Evolutionary conservation across 1,284 basidiomycete species (phyloP), one percentile per base, ranked within the genome.

Genomic region (Exsudoporus floridanus): DNA sequence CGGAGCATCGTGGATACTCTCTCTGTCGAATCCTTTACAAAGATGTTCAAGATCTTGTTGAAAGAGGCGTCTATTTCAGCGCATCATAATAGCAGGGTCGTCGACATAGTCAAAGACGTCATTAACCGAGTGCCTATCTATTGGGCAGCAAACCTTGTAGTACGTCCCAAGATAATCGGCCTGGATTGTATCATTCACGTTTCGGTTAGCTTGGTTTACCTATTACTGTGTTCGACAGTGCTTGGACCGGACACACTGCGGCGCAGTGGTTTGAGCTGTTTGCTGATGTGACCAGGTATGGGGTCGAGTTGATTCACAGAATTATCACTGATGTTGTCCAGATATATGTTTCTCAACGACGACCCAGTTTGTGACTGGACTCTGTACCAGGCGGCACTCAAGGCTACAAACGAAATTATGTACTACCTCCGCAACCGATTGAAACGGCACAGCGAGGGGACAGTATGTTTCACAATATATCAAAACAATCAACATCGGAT

Each of bases 71-170:
- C 65, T 13, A 28, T 21, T 25, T 49, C 40, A 1, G 16, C 68
- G 80, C 25, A 72, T 81, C 53, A 60, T 13, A 38, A 57, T 6
- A 67, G 63, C 18, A 71, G 66, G 37, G 76, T 74, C 51, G 64
- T 92, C 36, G 87, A 94, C 64, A 75, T 93, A 46, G 80, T 92
- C 16, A 75, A 77, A 43, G 84, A 92, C 59, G 86, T 92, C 21
- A 77, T 88, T 66, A 88, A 90, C 60, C 67, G 80, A 33, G 62
- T 84, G 37, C 84, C 88, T 0, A 71, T 88, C 12, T 75, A 82
- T 58, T 90, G 84, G 84, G 74, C 86, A 27, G 77, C 81, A 4
- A 74, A 82, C 52, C 69, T 80, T 52, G 71, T 90, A 46, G 86
- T 89, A 55, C 56, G 86, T 50, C 7, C 14, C 21, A 7, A 19